These are phyloP conservation scores for Stipa capillata DNA, from an alignment of 176 grass and related monocot species.

Conservation along the genomic window DNA sequence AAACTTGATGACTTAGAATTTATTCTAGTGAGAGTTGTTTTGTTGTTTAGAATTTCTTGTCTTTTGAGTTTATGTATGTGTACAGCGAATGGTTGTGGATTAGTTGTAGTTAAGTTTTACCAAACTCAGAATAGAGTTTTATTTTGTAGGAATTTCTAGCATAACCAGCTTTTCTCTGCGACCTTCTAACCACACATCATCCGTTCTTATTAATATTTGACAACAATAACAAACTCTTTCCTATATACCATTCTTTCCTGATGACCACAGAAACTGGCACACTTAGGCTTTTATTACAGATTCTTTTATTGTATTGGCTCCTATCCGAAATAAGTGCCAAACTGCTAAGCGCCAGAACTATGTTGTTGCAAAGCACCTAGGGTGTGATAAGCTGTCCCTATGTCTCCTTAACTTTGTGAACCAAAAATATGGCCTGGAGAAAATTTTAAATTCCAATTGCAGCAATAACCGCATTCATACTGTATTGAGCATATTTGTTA, in stretches of 20 bases:
- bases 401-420: neutral
- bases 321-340: neutral
- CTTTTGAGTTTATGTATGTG: too few species aligned
- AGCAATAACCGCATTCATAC: neutral
- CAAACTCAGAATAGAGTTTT: neutral
- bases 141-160: neutral
- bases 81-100: too few species aligned
- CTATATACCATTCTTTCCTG: neutral
- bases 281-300: neutral
- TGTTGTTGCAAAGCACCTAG: neutral
- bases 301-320: too few species aligned
- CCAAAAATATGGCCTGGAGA: neutral
- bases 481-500: neutral
- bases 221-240: neutral
- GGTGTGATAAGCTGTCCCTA: neutral
- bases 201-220: neutral
- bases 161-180: neutral
- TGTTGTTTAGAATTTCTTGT: neutral
- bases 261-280: neutral
- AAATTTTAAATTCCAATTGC: neutral
- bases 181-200: neutral
- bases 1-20: too few species aligned
- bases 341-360: neutral
- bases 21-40: neutral
- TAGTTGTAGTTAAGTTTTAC: neutral